Conservation (phyloP, 2,329 filamentous ascomycete genomes). For the Pseudocercospora cruenta region DNA sequence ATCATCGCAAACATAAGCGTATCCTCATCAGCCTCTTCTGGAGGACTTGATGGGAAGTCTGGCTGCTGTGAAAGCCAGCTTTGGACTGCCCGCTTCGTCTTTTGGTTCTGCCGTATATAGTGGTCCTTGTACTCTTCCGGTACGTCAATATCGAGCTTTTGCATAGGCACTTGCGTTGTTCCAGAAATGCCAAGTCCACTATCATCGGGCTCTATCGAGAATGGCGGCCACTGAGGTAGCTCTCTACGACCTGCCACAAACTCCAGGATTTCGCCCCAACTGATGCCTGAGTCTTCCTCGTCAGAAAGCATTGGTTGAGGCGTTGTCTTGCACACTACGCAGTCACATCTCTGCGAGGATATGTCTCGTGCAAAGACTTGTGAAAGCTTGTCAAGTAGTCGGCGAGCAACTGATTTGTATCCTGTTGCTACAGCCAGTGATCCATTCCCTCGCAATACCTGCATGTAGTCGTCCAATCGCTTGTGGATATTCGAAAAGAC, state of each 20-base stretch:
- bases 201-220: constrained; percentile 66
- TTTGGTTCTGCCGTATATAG: constrained; percentile 88
- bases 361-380: constrained; percentile 94
- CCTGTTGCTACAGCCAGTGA: constrained; percentile 94
- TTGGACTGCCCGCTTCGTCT: constrained; percentile 88
- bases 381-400: constrained; percentile 85
- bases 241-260: constrained; percentile 87
- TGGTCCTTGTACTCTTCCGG: constrained; percentile 91
- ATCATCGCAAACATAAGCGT: constrained; percentile 91
- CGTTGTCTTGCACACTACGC: constrained; percentile 74
- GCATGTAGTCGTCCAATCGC: constrained; percentile 82
- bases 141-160: constrained; percentile 88
- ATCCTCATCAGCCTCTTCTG: constrained; percentile 90
- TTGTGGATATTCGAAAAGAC: constrained; percentile 83
- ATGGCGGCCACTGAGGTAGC: constrained; percentile 85
- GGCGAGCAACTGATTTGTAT: constrained; percentile 89
- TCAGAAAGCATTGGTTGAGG: constrained; percentile 49
- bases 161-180: constrained; percentile 62
- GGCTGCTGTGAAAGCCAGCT: constrained; percentile 84
- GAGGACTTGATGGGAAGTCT: constrained; percentile 72
- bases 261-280: constrained; percentile 95
- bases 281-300: constrained; percentile 68
- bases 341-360: constrained; percentile 80
- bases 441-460: constrained; percentile 79
- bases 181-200: constrained; percentile 59